Evolutionary conservation across 305 asterid genomes (phyloP).

Genomic region (Fraxinus platypoda): DNA sequence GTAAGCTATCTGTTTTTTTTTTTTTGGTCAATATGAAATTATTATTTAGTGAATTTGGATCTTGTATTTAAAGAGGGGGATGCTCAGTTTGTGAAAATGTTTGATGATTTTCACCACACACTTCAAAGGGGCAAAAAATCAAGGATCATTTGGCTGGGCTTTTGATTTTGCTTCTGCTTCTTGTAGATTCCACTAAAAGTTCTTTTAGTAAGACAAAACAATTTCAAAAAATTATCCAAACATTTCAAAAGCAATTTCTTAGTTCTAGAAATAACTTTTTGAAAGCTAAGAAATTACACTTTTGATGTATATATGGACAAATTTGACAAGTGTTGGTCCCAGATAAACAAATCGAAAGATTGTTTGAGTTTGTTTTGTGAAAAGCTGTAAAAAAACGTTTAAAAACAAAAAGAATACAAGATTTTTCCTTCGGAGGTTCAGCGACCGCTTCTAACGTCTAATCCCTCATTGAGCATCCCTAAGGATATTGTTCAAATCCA

Average conservation of each 20-base stretch:
- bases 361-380: too few relatives aligned
- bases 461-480: not conserved
- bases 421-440: too few relatives aligned
- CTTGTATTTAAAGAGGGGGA: not conserved
- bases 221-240: not conserved
- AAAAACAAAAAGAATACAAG: too few relatives aligned
- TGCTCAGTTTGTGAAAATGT: not conserved
- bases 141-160: too few relatives aligned
- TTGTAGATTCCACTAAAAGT: not conserved
- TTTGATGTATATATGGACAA: not conserved
- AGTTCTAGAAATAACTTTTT: not conserved
- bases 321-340: too few relatives aligned
- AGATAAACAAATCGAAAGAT: too few relatives aligned
- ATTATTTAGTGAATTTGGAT: not conserved
- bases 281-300: too few relatives aligned
- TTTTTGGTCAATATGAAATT: not conserved
- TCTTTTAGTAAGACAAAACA: not conserved
- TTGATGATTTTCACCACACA: not conserved
- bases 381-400: not conserved
- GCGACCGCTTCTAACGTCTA: not conserved
- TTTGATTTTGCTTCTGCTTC: too few relatives aligned
- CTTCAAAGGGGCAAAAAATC: not conserved
- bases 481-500: not conserved
- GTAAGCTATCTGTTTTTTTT: not conserved
- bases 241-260: not conserved